phyloP scores from a whole-genome alignment of 306 rosid genomes.

The Rosa multiflora region DNA sequence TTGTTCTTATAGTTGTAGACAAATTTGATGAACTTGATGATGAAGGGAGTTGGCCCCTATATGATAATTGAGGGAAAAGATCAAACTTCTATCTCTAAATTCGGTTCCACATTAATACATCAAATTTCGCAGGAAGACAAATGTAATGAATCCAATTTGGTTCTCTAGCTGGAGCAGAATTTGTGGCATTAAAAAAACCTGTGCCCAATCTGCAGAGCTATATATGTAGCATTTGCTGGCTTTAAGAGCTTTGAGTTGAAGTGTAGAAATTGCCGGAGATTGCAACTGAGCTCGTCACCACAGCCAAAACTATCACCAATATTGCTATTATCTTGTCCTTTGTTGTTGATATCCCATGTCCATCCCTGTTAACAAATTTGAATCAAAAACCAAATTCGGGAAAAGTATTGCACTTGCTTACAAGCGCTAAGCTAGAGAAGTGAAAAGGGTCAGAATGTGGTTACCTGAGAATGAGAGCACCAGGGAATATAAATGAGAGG shows the following conservation, averaged over 20 bases:
- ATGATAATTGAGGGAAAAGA: neutral
- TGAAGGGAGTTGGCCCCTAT: neutral
- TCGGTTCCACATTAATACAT: conserved; percentile 1
- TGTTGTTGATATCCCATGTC: conserved; percentile 24
- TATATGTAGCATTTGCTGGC: neutral
- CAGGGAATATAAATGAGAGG: conserved; percentile 56
- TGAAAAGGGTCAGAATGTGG: neutral
- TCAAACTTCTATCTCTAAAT: neutral
- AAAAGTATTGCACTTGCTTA: neutral
- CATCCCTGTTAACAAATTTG: conserved; percentile 18
- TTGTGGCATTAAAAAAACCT: conserved; percentile 9
- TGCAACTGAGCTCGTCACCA: conserved; percentile 28
- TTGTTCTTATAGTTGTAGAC: neutral
- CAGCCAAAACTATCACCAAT: conserved; percentile 24
- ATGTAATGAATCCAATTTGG: neutral
- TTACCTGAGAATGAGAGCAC: conserved; percentile 49
- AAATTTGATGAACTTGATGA: neutral
- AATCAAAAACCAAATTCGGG: neutral
- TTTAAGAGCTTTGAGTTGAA: neutral
- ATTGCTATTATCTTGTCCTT: conserved; percentile 22
- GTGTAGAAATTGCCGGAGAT: conserved; percentile 20
- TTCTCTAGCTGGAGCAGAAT: neutral
- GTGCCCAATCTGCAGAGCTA: conserved; percentile 4
- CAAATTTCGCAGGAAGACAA: neutral
- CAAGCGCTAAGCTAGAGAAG: too few relatives aligned